Base-by-base conservation (phyloP, 345 rosid species). In the Balakata baccata region DNA sequence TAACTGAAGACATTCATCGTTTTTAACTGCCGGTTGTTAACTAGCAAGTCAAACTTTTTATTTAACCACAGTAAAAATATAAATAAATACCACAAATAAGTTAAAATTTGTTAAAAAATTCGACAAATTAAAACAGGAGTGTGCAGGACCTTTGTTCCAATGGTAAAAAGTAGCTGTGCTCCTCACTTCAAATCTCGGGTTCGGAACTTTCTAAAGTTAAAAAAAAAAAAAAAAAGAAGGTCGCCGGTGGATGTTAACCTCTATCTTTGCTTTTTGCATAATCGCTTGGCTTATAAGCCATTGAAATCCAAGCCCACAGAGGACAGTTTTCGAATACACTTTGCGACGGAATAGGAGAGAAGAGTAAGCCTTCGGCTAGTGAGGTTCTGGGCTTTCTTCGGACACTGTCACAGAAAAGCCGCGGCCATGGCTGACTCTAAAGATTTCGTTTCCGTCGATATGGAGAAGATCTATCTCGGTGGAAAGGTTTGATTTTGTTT, bases 401-500 rank as follows among this genome's bases (percentile, higher is more conserved):
- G 41, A 34, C 47, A 18, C 22, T 5, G 56, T 53, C 69, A 72
- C 63, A 74, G 47, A 78, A 77, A 77, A 84, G 79, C 82, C 46
- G 46, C 46, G 79, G 81, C 88, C 87, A 91, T 91, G 98, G 88
- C 69, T 10, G 91, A 80, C 11, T 86, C 87, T 0, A 84, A 74
- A 74, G 91, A 75, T 73, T 82, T 86, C 80, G 83, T 86, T 78
- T 85, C 90, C 77, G 78, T 89, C 74, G 87, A 87, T 80, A 75
- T 84, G 81, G 96, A 85, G 82, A 91, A 89, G 85, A 93, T 93
- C 84, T 85, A 83, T 82, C 91, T 93, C 68, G 90, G 94, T 70
- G 98, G 98, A 82, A 89, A 91, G 93, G 98, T 89, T 60, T 25
- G 65, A 34, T 20, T 63, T 54, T 69, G 10, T 51, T 51, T 51